phyloP scores from a whole-genome alignment of 306 rosid species.

The Cicer arietinum region DNA sequence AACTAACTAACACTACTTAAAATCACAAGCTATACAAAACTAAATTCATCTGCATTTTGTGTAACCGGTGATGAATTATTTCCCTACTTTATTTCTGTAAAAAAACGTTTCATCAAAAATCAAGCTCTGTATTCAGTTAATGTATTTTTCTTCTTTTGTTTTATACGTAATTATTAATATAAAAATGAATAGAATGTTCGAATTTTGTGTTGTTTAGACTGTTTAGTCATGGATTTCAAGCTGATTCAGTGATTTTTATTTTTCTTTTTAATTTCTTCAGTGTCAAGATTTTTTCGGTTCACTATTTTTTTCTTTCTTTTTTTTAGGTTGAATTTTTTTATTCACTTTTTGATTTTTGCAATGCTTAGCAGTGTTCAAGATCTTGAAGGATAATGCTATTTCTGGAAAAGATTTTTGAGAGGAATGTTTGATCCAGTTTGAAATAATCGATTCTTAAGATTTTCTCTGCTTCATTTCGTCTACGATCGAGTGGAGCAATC shows the following conservation, averaged over 20 bases:
- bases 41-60: neutral
- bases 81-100: neutral
- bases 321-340: neutral
- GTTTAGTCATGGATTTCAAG: neutral
- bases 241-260: neutral
- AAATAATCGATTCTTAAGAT: conserved; percentile 16
- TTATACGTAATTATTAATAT: no score
- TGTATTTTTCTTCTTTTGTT: neutral
- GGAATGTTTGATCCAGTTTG: conserved; percentile 54
- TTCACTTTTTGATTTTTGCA: conserved; percentile 36
- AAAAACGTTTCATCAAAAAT: neutral
- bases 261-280: conserved; percentile 33
- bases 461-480: conserved; percentile 4
- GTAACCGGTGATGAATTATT: conserved; percentile 16
- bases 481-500: conserved; percentile 19
- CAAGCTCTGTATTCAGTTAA: conserved; percentile 10
- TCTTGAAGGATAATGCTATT: conserved; percentile 48
- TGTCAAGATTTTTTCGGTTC: conserved; percentile 42
- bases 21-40: neutral
- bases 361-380: conserved; percentile 53
- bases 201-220: neutral
- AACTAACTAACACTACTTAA: neutral
- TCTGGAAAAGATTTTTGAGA: conserved; percentile 38
- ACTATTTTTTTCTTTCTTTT: neutral
- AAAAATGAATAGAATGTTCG: neutral